These are phyloP conservation scores for Coemansia sp. DNA, from an alignment of 192 early-diverging fungal genomes.

Conservation along the genomic window DNA sequence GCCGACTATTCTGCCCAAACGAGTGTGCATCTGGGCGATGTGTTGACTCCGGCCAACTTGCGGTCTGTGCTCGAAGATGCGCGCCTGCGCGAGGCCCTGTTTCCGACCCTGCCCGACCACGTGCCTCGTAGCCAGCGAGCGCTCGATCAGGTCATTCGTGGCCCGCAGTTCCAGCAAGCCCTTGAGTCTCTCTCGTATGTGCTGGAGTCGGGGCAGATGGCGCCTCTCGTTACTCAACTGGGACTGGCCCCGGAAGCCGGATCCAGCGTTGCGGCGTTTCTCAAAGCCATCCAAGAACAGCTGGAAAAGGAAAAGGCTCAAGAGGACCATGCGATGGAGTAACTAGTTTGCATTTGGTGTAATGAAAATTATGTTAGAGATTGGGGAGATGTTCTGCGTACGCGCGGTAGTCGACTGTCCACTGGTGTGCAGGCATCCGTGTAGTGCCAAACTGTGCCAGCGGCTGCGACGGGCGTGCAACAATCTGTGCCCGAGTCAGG, in stretches of 20 bases:
- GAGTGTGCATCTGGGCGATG: constrained; percentile 31
- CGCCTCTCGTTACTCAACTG: constrained; percentile 49
- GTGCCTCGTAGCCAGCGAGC: constrained; percentile 13
- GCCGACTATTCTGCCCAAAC: constrained; percentile 6
- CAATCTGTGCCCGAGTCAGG: constrained; percentile 24
- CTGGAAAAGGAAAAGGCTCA: constrained; percentile 32
- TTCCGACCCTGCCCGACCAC: constrained; percentile 48
- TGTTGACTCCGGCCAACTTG: constrained; percentile 39
- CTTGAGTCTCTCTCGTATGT: constrained; percentile 41
- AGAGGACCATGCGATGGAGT: constrained; percentile 26
- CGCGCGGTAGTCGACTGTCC: constrained; percentile 29
- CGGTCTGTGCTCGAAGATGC: constrained; percentile 35
- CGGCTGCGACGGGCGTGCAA: constrained; percentile 15
- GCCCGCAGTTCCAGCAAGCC: constrained; percentile 57
- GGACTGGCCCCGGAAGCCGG: constrained; percentile 43
- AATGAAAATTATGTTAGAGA: neutral
- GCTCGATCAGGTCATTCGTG: constrained; percentile 35
- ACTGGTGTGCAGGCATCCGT: constrained; percentile 18
- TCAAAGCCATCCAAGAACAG: constrained; percentile 48
- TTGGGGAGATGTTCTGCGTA: neutral
- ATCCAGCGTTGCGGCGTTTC: constrained; percentile 48
- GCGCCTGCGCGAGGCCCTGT: constrained; percentile 32
- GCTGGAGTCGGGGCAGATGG: constrained; percentile 53
- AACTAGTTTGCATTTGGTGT: neutral
- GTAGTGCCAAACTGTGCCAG: constrained; percentile 32